Base-by-base conservation (phyloP, 257 asterid species). In the Nicotiana sylvestris region DNA sequence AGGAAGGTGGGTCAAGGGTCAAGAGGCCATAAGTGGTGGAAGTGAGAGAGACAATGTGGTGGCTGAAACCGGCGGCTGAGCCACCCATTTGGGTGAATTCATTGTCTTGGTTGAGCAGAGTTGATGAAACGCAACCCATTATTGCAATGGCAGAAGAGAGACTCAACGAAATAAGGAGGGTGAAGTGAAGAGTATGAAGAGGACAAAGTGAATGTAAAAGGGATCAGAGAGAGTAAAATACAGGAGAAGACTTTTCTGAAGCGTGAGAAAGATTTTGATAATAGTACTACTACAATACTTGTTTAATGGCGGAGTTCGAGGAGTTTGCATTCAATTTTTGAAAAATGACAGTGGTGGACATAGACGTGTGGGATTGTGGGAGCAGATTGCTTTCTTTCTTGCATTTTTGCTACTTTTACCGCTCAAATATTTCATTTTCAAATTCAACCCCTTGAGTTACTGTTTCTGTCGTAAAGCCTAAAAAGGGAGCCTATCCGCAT, bases 21-120 rank as follows among this genome's bases (percentile, higher is more conserved):
- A 96, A 32, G 32, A 96, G 86, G 27, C 99, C 99, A 84, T 96
- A 94, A 16, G 99, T 93, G 77, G 99, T 89, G 91, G 99, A 96
- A 85, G 98, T 94, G 76, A 94, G 97, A 66, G 97, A 94, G 21
- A 96, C 99, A 85, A 96, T 91, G 93, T 96, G 99, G 91, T 96
- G 97, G 86, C 91, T 91, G 86, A 96, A 91, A 49, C 92, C 91
- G 81, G 93, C 81, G 67, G 93, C 78, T 0, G 96, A 89, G 81
- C 89, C 95, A 9, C 97, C 94, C 81, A 95, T 89, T 76, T 91
- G 92, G 83, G 93, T 62, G 90, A 93, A 93, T 9, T 94, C 97
- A 4, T 91, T 95, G 68, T 96, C 97, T 61, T 86, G 92, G 83
- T 78, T 85, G 58, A 94, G 92, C 57, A 94, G 85, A 58, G 99